phyloP scores from a whole-genome alignment of 257 asterid genomes.

The Jacaranda mimosifolia region DNA sequence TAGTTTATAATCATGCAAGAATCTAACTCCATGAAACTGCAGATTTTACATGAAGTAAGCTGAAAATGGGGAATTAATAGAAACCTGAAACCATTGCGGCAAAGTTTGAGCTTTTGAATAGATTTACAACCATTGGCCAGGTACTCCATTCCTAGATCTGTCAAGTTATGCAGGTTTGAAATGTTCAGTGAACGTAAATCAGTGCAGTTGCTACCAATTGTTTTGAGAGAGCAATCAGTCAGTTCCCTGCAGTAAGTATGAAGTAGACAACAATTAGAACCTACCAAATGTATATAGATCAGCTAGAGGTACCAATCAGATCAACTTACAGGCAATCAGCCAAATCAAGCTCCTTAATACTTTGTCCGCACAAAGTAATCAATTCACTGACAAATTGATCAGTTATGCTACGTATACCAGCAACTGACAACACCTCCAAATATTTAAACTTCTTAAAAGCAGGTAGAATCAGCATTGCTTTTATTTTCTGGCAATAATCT shows the following conservation, averaged over 20 bases:
- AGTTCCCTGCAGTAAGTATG: conserved; percentile 61
- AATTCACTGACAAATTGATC: conserved; percentile 63
- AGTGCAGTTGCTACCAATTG: conserved; percentile 64
- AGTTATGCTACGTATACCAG: conserved; percentile 58
- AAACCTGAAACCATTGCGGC: conserved; percentile 79
- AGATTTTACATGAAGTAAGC: neutral
- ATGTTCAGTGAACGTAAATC: conserved; percentile 68
- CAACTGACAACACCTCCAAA: conserved; percentile 86
- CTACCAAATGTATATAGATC: conserved; percentile 8
- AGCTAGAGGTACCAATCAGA: conserved; percentile 34
- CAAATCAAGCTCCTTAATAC: conserved; percentile 78
- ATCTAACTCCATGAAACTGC: too few relatives aligned
- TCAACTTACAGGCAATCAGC: conserved; percentile 73
- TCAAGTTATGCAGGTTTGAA: conserved; percentile 62
- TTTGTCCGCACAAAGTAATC: conserved; percentile 52
- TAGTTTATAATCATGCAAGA: too few relatives aligned
- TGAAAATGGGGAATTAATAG: neutral
- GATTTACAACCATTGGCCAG: conserved; percentile 80
- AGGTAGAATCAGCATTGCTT: conserved; percentile 57
- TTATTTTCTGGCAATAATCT: conserved; percentile 70
- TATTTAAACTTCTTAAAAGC: conserved; percentile 56
- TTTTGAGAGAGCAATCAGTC: conserved; percentile 67
- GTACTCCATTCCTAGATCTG: conserved; percentile 74
- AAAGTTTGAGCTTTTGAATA: conserved; percentile 62
- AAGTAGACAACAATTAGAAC: conserved; percentile 19